Base-by-base conservation (phyloP, 163 green algal species). In the Scenedesmus sp. region DNA sequence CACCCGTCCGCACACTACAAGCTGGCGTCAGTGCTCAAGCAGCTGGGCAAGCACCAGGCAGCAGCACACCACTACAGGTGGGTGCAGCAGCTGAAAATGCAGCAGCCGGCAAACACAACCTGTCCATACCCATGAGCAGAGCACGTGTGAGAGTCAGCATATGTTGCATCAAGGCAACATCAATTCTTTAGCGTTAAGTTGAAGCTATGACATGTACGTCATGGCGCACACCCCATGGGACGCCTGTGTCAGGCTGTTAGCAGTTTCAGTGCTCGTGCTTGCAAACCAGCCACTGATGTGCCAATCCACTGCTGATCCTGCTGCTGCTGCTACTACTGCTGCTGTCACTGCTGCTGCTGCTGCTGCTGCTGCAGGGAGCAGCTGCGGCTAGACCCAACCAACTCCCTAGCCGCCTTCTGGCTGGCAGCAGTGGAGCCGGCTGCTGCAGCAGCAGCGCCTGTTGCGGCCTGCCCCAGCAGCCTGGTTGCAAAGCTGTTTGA, bases 401-500 rank as follows among this genome's bases (percentile, higher is more conserved):
- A 94, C 15, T 67, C 83, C 2, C 82, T 62, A 16, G 86, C 92
- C 12, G 46, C 46, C 2, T 94, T 94, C 81, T 94, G 92, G 92
- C 67, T 92, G 66, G 92, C 86, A 23, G 88, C 88, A 3, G 60
- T 93, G 23, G 82, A 84, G 15, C 52, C 18, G 1, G 73, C 76
- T 1, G 46, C 62, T 18, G 82, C 74, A 8, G 34, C 55, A 9
- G 18, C 73, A 34, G 73, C 70, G 4, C 70, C 70, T 52, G 73
- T 60, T 2, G 64, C 60, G 4, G 86, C 86, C 5, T 93, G 91
- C 87, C 94, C 93, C 3, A 18, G 82, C 87, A 84, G 76, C 59
- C 87, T 95, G 18, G 94, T 96, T 20, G 92, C 95, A 0, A 91
- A 86, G 15, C 86, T 96, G 82, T 96, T 96, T 92, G 94, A 96